These are phyloP conservation scores for Beta vulgaris DNA, from an alignment of 148 eudicot genomes.

Conservation along the genomic window DNA sequence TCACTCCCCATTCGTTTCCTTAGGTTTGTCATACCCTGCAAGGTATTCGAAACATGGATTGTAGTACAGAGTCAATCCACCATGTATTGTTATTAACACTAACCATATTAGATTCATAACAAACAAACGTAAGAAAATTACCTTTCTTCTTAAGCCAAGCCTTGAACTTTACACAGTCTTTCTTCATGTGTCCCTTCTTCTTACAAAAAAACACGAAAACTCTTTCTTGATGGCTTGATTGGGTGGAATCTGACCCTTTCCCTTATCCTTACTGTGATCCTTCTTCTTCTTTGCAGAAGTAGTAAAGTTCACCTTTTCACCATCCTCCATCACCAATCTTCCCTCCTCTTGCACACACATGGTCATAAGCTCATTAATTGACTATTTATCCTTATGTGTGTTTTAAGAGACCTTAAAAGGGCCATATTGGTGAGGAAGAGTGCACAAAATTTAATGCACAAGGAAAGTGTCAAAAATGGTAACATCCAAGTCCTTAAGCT, in stretches of 20 bases:
- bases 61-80: conserved; percentile 23
- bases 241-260: too few relatives aligned
- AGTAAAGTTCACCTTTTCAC: neutral
- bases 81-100: conserved; percentile 7
- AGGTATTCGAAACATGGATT: conserved; percentile 23
- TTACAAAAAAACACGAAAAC: too few relatives aligned
- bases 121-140: conserved; percentile 6
- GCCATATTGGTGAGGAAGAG: neutral
- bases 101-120: conserved; percentile 23
- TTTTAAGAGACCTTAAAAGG: too few relatives aligned
- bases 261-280: too few relatives aligned
- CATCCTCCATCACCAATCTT: neutral
- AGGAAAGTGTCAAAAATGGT: too few relatives aligned
- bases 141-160: conserved; percentile 24
- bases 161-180: too few relatives aligned
- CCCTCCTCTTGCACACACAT: conserved; percentile 27
- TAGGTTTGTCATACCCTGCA: too few relatives aligned
- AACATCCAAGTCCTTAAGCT: too few relatives aligned
- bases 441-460: too few relatives aligned
- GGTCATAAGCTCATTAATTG: conserved; percentile 22
- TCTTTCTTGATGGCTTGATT: too few relatives aligned
- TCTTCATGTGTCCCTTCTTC: too few relatives aligned
- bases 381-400: conserved; percentile 20
- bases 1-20: too few relatives aligned
- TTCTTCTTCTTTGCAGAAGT: neutral